Percentiles rank a stretch among this genome's conserved stretches.
phyloP scores from a whole-genome alignment of 768 basidiomycete genomes.

The Suillus bovinus region DNA sequence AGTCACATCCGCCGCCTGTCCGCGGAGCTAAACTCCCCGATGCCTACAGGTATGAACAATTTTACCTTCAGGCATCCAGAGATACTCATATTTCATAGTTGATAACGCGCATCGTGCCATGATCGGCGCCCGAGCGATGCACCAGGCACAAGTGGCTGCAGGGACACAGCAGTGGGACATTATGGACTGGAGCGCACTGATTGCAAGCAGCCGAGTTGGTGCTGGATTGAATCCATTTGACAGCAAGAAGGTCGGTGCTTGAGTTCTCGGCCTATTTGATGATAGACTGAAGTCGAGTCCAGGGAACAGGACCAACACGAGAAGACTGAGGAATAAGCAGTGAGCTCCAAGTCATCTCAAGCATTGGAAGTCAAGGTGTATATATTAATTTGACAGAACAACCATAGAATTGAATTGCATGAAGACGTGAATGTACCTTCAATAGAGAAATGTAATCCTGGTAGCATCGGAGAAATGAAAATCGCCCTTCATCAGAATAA shows the following conservation, averaged over 20 bases:
- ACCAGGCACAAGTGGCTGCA: conserved; percentile 44
- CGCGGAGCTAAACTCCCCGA: conserved; percentile 62
- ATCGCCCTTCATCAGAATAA: no score
- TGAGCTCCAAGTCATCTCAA: background rate
- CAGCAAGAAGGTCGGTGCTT: conserved; percentile 30
- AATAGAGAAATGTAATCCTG: background rate
- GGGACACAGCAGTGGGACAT: conserved; percentile 55
- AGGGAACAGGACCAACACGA: conserved; percentile 24
- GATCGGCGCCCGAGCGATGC: conserved; percentile 75
- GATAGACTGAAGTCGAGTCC: background rate
- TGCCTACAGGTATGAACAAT: conserved; percentile 46
- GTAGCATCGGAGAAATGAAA: background rate
- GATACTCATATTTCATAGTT: conserved; percentile 26
- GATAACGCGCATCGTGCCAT: conserved; percentile 78
- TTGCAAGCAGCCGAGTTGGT: conserved; percentile 75
- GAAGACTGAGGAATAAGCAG: conserved; percentile 19
- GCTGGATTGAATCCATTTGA: conserved; percentile 61
- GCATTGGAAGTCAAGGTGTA: background rate
- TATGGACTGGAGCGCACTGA: conserved; percentile 82
- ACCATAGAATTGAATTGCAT: background rate
- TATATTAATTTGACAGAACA: background rate
- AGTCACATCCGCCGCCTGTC: conserved; percentile 74
- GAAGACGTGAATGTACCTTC: background rate
- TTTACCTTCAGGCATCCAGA: background rate
- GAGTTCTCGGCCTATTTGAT: background rate